Evolutionary conservation across 139 green algal genomes (phyloP).

Genomic region (Mesotaenium endlicherianum): DNA sequence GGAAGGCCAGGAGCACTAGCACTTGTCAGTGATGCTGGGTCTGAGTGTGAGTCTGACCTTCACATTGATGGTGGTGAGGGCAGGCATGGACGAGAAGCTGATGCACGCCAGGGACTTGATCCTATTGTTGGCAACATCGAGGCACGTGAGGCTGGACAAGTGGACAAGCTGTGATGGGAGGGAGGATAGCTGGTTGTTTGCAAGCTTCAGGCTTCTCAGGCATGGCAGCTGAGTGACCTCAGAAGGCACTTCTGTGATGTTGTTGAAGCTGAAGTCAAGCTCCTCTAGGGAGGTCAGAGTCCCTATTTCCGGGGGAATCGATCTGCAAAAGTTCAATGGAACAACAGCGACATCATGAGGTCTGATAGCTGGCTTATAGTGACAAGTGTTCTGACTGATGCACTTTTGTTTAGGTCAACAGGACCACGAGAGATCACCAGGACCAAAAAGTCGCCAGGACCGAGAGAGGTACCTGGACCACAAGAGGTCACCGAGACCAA

Average conservation of each 20-base stretch:
- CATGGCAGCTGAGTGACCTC: not conserved
- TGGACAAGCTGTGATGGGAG: not conserved
- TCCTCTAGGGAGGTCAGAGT: conserved; percentile 9
- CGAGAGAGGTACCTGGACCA: too few relatives aligned
- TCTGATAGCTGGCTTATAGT: too few relatives aligned
- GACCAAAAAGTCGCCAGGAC: not conserved
- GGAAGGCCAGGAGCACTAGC: too few relatives aligned
- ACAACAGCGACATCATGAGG: too few relatives aligned
- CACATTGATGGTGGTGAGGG: conserved; percentile 12
- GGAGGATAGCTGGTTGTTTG: conserved; percentile 7
- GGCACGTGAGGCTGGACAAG: not conserved
- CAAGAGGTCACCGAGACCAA: too few relatives aligned
- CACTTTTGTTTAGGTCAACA: too few relatives aligned
- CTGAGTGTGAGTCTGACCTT: too few relatives aligned
- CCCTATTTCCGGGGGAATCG: conserved; percentile 5
- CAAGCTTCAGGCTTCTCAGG: conserved; percentile 4
- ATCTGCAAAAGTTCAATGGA: conserved; percentile 8
- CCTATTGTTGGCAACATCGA: conserved; percentile 23
- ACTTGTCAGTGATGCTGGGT: too few relatives aligned
- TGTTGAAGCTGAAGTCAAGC: conserved; percentile 15
- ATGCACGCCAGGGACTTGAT: not conserved
- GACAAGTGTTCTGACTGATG: too few relatives aligned
- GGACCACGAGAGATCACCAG: too few relatives aligned
- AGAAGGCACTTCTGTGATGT: not conserved
- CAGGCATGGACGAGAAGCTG: conserved; percentile 17